phyloP scores from a whole-genome alignment of 176 grass and related monocot species.

The Musa itinerans region DNA sequence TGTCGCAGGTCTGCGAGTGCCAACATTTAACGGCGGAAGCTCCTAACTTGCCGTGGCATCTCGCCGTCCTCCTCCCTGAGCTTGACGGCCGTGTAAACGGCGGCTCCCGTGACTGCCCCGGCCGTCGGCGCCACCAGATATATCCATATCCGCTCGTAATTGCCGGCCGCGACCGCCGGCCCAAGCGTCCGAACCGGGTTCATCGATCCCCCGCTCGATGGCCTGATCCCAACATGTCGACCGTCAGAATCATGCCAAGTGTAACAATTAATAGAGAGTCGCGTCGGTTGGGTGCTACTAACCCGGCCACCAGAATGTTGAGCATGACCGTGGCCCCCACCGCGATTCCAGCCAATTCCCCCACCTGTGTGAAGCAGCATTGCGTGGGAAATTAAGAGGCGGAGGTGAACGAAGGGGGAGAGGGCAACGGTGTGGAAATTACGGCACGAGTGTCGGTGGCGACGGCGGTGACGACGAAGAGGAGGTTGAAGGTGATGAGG shows the following conservation, averaged over 20 bases:
- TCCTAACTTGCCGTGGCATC: conserved; percentile 44
- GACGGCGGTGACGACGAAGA: conserved; percentile 96
- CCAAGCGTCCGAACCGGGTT: conserved; percentile 94
- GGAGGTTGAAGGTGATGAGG: conserved; percentile 89
- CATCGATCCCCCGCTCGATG: conserved; percentile 87
- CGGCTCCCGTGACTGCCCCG: conserved; percentile 57
- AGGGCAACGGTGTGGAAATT: neutral
- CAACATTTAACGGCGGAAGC: conserved; percentile 60
- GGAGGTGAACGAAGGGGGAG: neutral
- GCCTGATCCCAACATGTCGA: conserved; percentile 29
- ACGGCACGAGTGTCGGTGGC: conserved; percentile 89
- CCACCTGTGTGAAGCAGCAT: conserved; percentile 28
- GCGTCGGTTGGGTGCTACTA: neutral
- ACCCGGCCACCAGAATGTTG: conserved; percentile 93
- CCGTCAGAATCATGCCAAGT: neutral
- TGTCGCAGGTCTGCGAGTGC: no score
- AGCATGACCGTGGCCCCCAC: conserved; percentile 78
- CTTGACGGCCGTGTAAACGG: conserved; percentile 73
- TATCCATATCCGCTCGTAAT: conserved; percentile 92
- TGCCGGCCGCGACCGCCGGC: conserved; percentile 77
- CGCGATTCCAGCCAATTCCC: conserved; percentile 78
- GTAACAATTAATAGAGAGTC: neutral
- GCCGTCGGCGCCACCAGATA: conserved; percentile 83
- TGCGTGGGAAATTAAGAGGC: neutral
- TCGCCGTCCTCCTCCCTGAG: conserved; percentile 62